These are phyloP conservation scores for Globisporangium polare DNA, from an alignment of 352 stramenopile species.

Conservation along the genomic window DNA sequence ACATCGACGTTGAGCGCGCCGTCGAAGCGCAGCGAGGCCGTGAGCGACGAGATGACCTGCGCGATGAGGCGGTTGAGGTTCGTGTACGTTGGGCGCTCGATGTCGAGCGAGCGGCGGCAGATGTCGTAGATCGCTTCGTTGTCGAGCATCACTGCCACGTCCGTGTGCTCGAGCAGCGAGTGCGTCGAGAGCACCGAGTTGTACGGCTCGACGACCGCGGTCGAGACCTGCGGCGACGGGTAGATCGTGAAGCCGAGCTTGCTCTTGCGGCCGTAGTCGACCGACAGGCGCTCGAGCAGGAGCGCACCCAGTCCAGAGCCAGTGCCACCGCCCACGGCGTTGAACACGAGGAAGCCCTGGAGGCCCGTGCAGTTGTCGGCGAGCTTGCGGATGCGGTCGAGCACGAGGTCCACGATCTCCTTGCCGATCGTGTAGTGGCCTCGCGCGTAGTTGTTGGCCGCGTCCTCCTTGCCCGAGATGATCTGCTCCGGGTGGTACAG, in stretches of 20 bases:
- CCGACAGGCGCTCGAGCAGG: conserved; percentile 95
- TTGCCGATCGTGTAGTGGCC: conserved; percentile 94
- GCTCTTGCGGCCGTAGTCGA: conserved; percentile 98
- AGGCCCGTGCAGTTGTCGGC: conserved; percentile 97
- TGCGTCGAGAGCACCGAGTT: conserved; percentile 98
- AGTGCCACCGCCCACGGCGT: conserved; percentile 96
- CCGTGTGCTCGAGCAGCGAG: conserved; percentile 96
- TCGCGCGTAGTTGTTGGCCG: conserved; percentile 90
- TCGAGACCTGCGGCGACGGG: conserved; percentile 95
- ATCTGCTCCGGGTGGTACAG: conserved; percentile 99
- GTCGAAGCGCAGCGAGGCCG: conserved; percentile 97
- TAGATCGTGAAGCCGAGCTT: conserved; percentile 99
- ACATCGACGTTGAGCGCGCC: conserved; percentile 98
- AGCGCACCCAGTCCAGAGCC: conserved; percentile 97
- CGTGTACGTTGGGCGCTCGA: conserved; percentile 98
- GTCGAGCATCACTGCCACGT: conserved; percentile 97
- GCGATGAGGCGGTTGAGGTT: conserved; percentile 98
- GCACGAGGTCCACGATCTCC: conserved; percentile 97
- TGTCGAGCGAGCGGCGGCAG: conserved; percentile 95
- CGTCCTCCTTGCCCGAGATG: conserved; percentile 98
- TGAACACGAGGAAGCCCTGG: conserved; percentile 98
- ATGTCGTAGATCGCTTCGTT: conserved; percentile 99
- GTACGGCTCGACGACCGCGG: conserved; percentile 97
- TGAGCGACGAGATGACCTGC: conserved; percentile 98
- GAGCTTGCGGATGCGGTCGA: conserved; percentile 97